A percentile compares a stretch with the other conserved stretches of the same genome.
Conservation (phyloP, 441 rosid genomes). For the Adansonia grandidieri region DNA sequence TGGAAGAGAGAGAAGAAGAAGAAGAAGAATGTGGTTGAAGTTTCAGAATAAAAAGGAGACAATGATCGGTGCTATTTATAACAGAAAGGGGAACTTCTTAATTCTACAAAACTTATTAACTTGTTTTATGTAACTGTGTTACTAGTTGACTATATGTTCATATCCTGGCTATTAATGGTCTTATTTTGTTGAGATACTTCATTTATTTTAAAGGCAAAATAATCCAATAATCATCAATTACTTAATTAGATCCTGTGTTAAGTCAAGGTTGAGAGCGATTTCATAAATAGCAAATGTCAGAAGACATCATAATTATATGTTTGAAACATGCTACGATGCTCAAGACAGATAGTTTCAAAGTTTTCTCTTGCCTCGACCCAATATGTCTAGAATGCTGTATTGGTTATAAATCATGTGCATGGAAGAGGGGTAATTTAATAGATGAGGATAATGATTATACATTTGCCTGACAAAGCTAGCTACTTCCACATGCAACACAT, state of each 20-base stretch:
- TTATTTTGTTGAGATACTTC: too few relatives aligned
- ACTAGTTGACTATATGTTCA: background rate
- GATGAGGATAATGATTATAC: background rate
- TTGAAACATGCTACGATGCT: too few relatives aligned
- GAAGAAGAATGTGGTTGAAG: background rate
- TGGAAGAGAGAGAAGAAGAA: background rate
- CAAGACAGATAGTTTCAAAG: too few relatives aligned
- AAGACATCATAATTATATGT: too few relatives aligned
- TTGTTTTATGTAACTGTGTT: too few relatives aligned
- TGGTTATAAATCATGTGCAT: background rate
- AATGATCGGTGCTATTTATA: background rate
- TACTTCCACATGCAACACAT: slow-evolving; percentile 28
- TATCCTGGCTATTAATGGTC: background rate
- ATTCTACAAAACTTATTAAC: too few relatives aligned
- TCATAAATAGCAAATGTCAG: too few relatives aligned
- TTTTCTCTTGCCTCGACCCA: too few relatives aligned
- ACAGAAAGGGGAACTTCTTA: background rate
- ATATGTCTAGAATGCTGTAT: too few relatives aligned
- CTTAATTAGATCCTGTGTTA: too few relatives aligned
- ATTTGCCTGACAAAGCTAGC: background rate
- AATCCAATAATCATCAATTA: too few relatives aligned
- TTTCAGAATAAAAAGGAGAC: slow-evolving; percentile 5
- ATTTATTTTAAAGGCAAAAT: background rate
- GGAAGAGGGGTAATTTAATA: background rate
- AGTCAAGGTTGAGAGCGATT: too few relatives aligned